phyloP scores from a whole-genome alignment of 441 rosid species.

The Erodium trifolium region DNA sequence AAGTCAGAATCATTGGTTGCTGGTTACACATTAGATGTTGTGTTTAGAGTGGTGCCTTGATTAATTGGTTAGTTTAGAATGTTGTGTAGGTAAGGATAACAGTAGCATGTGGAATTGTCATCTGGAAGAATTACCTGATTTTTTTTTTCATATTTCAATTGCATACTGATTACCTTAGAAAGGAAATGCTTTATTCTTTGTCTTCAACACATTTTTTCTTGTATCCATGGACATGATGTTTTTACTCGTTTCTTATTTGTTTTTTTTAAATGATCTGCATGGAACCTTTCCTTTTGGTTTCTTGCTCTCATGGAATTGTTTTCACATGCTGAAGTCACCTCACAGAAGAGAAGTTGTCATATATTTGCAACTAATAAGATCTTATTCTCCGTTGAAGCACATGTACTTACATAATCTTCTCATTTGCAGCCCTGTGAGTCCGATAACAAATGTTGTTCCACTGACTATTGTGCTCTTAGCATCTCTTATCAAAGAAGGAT shows the following conservation, averaged over 20 bases:
- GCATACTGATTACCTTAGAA: neutral
- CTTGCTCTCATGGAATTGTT: slow-evolving; percentile 2
- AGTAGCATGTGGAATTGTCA: neutral
- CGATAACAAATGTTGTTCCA: slow-evolving; percentile 88
- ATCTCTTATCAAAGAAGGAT: slow-evolving; percentile 96
- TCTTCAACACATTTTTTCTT: neutral
- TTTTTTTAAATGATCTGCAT: slow-evolving; percentile 1
- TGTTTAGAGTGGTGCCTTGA: neutral
- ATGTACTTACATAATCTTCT: slow-evolving; percentile 22
- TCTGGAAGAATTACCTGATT: neutral
- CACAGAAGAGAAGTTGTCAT: slow-evolving; percentile 1
- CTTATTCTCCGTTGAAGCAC: neutral
- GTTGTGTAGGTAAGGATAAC: neutral
- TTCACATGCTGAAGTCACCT: slow-evolving; percentile 1
- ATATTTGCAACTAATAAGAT: slow-evolving; percentile 1
- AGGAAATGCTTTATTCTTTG: neutral
- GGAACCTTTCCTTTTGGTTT: neutral
- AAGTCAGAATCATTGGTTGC: slow-evolving; percentile 16
- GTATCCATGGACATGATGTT: neutral
- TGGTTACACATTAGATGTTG: neutral
- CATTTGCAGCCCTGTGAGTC: slow-evolving; percentile 88
- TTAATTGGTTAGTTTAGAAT: slow-evolving; percentile 11
- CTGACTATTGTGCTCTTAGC: slow-evolving; percentile 91
- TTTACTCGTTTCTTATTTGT: neutral
- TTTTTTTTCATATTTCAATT: neutral